Evolutionary conservation across 257 asterid species (phyloP), one percentile per base, ranked within the genome.

Genomic region (Scutellaria baicalensis): DNA sequence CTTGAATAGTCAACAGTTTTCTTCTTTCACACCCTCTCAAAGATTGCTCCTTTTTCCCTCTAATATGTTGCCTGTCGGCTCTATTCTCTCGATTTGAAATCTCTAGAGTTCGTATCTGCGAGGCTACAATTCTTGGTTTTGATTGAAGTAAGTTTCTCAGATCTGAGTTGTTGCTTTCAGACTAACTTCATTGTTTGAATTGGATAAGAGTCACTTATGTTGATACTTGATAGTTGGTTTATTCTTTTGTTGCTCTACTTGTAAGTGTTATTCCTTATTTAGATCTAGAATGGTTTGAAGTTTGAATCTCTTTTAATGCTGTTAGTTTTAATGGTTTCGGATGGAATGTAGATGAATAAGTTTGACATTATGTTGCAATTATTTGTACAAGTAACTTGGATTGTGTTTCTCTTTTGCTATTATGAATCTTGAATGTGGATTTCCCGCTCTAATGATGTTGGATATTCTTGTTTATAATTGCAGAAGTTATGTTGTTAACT

Each of bases 131-230:
- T 61, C 62, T 33, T 47, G 69, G 55, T 65, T 52, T 77, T 73
- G 59, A 61, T 75, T 75, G 64, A 73, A 66, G 96, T 88, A 81
- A 88, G 89, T 85, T 75, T 56, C 52, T 75, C 88, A 87, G 97
- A 91, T 86, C 91, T 81, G 85, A 78, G 77, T 79, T 79, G 14
- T 52, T 61, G 66, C 62, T 14, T n/a, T 21, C 48, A 27, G 54
- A 38, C 43, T 42, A 42, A 35, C 69, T 51, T 80, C 38, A 51
- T 60, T 42, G 33, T 31, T 65, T 71, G 72, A 74, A 68, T 35
- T 80, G 67, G 13, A 45, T 59, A 6, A 60, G 78, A 50, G 69
- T 56, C 62, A 14, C 54, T 55, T 52, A 52, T 69, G 69, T 45
- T 31, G 7, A 61, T 27, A 27, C 33, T 27, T 27, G 33, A 27